Evolutionary conservation across 192 early-diverging fungal species (phyloP), one percentile per base, ranked within the genome.

Genomic region (Gamsiella multidivaricata): DNA sequence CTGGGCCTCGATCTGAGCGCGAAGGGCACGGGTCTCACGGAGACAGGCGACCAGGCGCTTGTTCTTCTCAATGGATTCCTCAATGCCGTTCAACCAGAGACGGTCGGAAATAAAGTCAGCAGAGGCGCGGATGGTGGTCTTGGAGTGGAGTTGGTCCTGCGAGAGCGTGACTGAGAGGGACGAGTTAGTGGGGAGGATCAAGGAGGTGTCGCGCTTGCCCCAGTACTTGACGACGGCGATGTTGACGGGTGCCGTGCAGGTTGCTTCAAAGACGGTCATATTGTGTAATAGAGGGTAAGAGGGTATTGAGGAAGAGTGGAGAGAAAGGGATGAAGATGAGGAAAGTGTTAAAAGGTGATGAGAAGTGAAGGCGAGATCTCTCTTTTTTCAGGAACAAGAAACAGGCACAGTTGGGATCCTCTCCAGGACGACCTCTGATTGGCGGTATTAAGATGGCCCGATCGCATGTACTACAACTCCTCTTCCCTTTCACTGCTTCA

Each of bases 151-250:
- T 70, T 97, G 90, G 81, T 98, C 97, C 82, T 97, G 95, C 31
- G 93, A 95, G 18, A 99, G 92, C 10, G 98, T 99, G 43, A 96
- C 91, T 12, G 96, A 97, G 37, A 99, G 91, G 26, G 97, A 98
- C 28, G 93, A 94, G 87, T 99, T 99, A 54, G 96, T 99, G 10
- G 98, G 98, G 39, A 99, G 88, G 71, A 97, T 94, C 54, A 98
- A 87, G 34, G 84, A 75, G 37, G 90, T 89, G 73, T 96, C 91
- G 49, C 97, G 90, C 88, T 99, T 99, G 61, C 97, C 98, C 97
- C 96, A 98, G 84, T 98, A 98, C 88, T 98, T 98, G 84, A 99
- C 92, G 41, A 87, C 96, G 39, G 98, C 98, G 82, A 99, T 99
- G 85, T 99, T 99, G 70, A 99, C 97, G 53, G 98, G 98, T 6